Conservation (phyloP, 768 basidiomycete genomes). For the Boletus vinaceobasis region DNA sequence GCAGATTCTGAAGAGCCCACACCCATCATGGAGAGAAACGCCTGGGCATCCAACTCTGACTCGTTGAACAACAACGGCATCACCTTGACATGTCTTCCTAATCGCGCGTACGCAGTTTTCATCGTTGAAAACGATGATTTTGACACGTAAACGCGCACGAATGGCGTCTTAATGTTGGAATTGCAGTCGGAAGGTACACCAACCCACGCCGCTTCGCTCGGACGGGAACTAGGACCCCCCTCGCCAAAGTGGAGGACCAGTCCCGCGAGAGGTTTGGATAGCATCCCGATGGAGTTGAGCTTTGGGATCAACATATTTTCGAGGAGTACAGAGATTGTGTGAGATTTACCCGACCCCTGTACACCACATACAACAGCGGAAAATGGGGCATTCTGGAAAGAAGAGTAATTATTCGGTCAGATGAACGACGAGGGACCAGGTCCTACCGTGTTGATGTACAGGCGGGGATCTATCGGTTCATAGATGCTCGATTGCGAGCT, state of each 20-base stretch:
- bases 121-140: slow-evolving; percentile 55
- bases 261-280: slow-evolving; percentile 52
- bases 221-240: slow-evolving; percentile 50
- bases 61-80: slow-evolving; percentile 51
- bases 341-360: slow-evolving; percentile 71
- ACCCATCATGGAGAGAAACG: slow-evolving; percentile 70
- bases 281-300: slow-evolving; percentile 44
- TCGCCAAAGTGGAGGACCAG: slow-evolving; percentile 66
- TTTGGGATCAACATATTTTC: slow-evolving; percentile 62
- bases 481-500: slow-evolving; percentile 30
- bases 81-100: slow-evolving; percentile 46
- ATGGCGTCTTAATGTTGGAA: slow-evolving; percentile 24
- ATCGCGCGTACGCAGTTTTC: slow-evolving; percentile 45
- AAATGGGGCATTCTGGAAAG: slow-evolving; percentile 58
- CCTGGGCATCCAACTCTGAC: slow-evolving; percentile 58
- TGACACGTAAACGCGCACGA: slow-evolving; percentile 50
- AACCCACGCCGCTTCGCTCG: slow-evolving; percentile 63
- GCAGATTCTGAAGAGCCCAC: slow-evolving; percentile 53
- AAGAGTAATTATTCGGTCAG: neutral
- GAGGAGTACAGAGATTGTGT: slow-evolving; percentile 61
- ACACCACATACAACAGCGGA: slow-evolving; percentile 70
- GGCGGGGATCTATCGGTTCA: slow-evolving; percentile 40
- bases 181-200: slow-evolving; percentile 33
- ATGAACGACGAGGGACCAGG: neutral
- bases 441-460: slow-evolving; percentile 63